Conservation (phyloP, 2,329 filamentous ascomycete genomes). For the Cladosporium velox region DNA sequence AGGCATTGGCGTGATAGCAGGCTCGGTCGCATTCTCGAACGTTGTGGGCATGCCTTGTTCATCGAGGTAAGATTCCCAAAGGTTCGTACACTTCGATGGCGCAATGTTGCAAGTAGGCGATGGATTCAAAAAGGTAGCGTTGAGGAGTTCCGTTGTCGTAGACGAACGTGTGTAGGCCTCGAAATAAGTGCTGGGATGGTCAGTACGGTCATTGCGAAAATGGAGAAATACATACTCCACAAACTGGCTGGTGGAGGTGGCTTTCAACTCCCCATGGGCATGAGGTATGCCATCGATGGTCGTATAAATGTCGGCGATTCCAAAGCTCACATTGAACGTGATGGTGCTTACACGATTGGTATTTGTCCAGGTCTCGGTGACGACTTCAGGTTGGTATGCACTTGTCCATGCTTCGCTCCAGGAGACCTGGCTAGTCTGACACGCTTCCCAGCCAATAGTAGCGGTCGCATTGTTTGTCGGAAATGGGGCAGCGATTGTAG, state of each 20-base stretch:
- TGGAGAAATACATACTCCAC: neutral
- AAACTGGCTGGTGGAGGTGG: slow-evolving; percentile 12
- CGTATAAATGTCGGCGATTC: slow-evolving; percentile 17
- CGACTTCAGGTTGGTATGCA: slow-evolving; percentile 7
- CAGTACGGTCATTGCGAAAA: neutral
- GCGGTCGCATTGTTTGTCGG: slow-evolving; percentile 1
- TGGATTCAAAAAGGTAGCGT: neutral
- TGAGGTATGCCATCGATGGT: slow-evolving; percentile 20
- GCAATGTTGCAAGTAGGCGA: slow-evolving; percentile 15
- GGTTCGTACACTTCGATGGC: slow-evolving; percentile 5
- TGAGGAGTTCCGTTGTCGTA: neutral
- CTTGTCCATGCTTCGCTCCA: slow-evolving; percentile 17
- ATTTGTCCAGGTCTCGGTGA: neutral
- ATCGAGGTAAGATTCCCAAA: slow-evolving; percentile 12
- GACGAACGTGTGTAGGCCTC: neutral
- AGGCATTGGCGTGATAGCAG: slow-evolving; percentile 15
- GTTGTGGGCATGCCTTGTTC: slow-evolving; percentile 15
- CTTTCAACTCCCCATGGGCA: neutral
- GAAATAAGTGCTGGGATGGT: neutral
- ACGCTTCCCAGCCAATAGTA: slow-evolving; percentile 10
- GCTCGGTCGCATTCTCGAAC: slow-evolving; percentile 11
- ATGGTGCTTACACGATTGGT: neutral
- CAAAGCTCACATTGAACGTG: slow-evolving; percentile 17
- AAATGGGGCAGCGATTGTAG: neutral
- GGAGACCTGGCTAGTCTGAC: slow-evolving; percentile 17